A percentile compares a stretch with the other conserved stretches of the same genome.
Evolutionary conservation across 148 eudicot species (phyloP).

Genomic region (Chenopodium suecicum): DNA sequence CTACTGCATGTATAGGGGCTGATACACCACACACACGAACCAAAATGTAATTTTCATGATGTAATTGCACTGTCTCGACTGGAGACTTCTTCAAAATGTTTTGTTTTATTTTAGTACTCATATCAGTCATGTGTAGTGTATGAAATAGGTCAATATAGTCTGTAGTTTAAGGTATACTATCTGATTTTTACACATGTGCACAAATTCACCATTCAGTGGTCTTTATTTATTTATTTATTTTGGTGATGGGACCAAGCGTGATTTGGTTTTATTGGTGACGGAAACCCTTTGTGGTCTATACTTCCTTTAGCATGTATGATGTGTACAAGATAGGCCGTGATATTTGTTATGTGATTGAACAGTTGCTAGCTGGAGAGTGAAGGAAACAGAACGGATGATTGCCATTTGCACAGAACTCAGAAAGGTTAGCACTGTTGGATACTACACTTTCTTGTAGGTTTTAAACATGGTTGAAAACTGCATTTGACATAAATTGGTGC

Average conservation of each 20-base stretch:
- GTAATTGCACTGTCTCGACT: neutral
- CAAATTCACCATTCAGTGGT: neutral
- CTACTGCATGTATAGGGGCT: neutral
- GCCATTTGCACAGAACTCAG: slow-evolving; percentile 99
- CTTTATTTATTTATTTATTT: no score
- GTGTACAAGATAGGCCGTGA: neutral
- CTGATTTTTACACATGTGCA: neutral
- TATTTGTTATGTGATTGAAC: slow-evolving; percentile 21
- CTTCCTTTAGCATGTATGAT: neutral
- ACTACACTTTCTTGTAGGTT: neutral
- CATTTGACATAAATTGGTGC: neutral
- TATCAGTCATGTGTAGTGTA: no score
- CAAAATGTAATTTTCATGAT: neutral
- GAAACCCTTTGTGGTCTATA: no score
- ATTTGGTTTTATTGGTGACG: no score
- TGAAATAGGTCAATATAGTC: no score
- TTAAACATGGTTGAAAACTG: neutral
- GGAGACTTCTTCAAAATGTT: neutral
- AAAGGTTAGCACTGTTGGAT: slow-evolving; percentile 51
- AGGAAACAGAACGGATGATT: slow-evolving; percentile 98
- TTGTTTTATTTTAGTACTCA: no score
- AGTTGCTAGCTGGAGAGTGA: slow-evolving; percentile 99
- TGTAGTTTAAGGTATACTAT: no score
- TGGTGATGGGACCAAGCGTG: no score
- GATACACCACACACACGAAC: neutral